A percentile compares a stretch with the other conserved stretches of the same genome.
These are phyloP conservation scores for Microcyclosporella mali DNA, from an alignment of 2,329 filamentous ascomycete genomes.

Conservation along the genomic window DNA sequence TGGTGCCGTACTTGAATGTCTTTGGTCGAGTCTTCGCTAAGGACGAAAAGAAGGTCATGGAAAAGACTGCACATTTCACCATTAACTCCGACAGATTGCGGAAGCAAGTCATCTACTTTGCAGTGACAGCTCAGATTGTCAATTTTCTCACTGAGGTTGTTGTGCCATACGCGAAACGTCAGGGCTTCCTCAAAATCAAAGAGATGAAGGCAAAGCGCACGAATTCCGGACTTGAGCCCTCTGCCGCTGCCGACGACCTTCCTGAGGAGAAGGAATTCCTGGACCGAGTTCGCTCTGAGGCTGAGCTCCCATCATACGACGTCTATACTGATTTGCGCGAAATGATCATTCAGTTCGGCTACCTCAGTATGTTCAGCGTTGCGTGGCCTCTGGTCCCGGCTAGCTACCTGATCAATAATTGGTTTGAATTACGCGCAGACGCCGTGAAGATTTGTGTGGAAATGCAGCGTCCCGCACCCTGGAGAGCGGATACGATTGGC, in stretches of 20 bases:
- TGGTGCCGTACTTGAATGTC: conserved; percentile 80
- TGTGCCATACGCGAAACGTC: conserved; percentile 77
- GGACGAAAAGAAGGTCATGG: conserved; percentile 62
- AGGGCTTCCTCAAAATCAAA: conserved; percentile 71
- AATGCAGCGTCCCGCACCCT: conserved; percentile 82
- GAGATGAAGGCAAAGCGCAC: conserved; percentile 60
- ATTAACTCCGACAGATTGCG: conserved; percentile 79
- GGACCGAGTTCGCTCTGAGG: conserved; percentile 72
- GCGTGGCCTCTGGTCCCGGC: conserved; percentile 90
- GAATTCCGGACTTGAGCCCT: conserved; percentile 34
- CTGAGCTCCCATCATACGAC: conserved; percentile 76
- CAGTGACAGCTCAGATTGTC: conserved; percentile 86
- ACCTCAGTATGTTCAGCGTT: conserved; percentile 83
- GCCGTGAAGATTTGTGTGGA: conserved; percentile 89
- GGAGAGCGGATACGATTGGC: conserved; percentile 87
- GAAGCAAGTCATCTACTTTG: conserved; percentile 93
- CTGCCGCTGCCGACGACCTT: conserved; percentile 53
- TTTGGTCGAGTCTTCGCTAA: conserved; percentile 70
- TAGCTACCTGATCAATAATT: conserved; percentile 91
- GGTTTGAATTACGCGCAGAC: conserved; percentile 88
- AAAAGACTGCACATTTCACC: conserved; percentile 53
- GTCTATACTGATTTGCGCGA: conserved; percentile 87
- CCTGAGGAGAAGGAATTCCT: conserved; percentile 78
- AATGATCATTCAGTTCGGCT: conserved; percentile 80
- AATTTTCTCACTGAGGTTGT: conserved; percentile 79